Conservation (phyloP, 129 eudicot species). For the Pseudognaphalium luteoalbum region DNA sequence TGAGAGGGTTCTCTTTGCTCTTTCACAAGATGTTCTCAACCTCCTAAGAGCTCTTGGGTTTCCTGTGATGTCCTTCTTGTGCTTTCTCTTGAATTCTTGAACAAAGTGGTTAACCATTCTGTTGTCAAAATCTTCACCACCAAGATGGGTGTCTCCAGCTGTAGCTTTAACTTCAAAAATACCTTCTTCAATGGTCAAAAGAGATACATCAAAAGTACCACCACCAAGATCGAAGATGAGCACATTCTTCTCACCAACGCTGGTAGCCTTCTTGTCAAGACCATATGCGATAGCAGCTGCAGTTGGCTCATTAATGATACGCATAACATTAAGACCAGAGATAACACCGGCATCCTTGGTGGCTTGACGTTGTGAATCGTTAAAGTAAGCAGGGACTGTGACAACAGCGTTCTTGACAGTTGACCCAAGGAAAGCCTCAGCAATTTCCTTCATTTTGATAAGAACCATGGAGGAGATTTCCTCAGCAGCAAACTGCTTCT, state of each 20-base stretch:
- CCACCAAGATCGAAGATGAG: slow-evolving; percentile 82
- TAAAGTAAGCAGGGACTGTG: slow-evolving; percentile 80
- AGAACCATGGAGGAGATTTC: slow-evolving; percentile 85
- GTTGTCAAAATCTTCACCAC: slow-evolving; percentile 91
- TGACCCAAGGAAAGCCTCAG: slow-evolving; percentile 72
- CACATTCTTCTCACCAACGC: slow-evolving; percentile 82
- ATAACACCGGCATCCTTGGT: slow-evolving; percentile 87
- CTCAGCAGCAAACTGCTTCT: slow-evolving; percentile 73
- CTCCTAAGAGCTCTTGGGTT: slow-evolving; percentile 79
- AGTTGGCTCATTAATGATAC: slow-evolving; percentile 81
- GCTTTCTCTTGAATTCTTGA: slow-evolving; percentile 81
- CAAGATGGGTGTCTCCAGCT: slow-evolving; percentile 87
- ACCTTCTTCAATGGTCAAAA: slow-evolving; percentile 86
- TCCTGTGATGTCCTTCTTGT: slow-evolving; percentile 77
- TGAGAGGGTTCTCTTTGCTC: slow-evolving; percentile 81
- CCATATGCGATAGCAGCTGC: slow-evolving; percentile 88
- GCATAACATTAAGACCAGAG: slow-evolving; percentile 74
- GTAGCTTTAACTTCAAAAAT: slow-evolving; percentile 87
- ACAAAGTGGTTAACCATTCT: slow-evolving; percentile 87
- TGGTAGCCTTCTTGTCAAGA: slow-evolving; percentile 71
- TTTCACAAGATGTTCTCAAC: slow-evolving; percentile 73
- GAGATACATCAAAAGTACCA: slow-evolving; percentile 83
- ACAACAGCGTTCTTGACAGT: slow-evolving; percentile 74
- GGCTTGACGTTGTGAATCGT: slow-evolving; percentile 80
- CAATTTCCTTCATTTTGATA: slow-evolving; percentile 77